Base-by-base conservation (phyloP, 106 monocot genomes). In the Alisma plantagoaquatica region DNA sequence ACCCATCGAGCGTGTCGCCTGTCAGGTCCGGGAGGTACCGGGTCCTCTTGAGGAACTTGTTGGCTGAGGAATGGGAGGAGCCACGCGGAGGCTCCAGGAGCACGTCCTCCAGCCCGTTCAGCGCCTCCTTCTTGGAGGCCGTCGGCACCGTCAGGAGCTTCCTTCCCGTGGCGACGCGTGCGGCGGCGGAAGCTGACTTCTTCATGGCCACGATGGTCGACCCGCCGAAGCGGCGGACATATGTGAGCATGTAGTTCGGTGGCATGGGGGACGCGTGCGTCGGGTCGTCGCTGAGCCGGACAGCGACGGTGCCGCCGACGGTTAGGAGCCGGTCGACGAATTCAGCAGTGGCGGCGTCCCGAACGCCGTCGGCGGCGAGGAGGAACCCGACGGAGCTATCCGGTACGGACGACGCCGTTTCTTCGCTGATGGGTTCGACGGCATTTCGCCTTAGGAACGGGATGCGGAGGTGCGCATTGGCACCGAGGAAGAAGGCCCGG, bases 51-150 rank as follows among this genome's bases (percentile, higher is more conserved):
- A 59, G 50, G 31, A 29, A 46, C 29, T 16, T 35, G 29, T 11
- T 18, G 29, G 35, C 6, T 15, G 15, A 9, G 27, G 33, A 5
- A 27, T 30, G 24, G 47, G 24, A 23, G 32, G 51, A 27, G 23
- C 29, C 24, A 54, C 27, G 3, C 0, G 78, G 81, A 41, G 87
- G 82, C 61, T 87, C 87, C 4, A 87, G 78, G 2, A 69, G 62
- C 33, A 54, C 87, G 29, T 69, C 78, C 53, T 87, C 87, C 11
- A 87, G 78, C 35, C 48, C 59, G 27, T 61, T 60, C 29, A 87
- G 52, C 7, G 59, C 74, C 15, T 70, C 65, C 58, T 72, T 75
- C 73, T 80, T 47, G 10, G 41, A 41, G 12, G 56, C 31, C 27
- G 60, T 44, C 44, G 67, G 67, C 11, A 81, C 56, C 8, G 64